These are phyloP conservation scores for Centella asiatica DNA, from an alignment of 129 eudicot genomes.

Conservation along the genomic window DNA sequence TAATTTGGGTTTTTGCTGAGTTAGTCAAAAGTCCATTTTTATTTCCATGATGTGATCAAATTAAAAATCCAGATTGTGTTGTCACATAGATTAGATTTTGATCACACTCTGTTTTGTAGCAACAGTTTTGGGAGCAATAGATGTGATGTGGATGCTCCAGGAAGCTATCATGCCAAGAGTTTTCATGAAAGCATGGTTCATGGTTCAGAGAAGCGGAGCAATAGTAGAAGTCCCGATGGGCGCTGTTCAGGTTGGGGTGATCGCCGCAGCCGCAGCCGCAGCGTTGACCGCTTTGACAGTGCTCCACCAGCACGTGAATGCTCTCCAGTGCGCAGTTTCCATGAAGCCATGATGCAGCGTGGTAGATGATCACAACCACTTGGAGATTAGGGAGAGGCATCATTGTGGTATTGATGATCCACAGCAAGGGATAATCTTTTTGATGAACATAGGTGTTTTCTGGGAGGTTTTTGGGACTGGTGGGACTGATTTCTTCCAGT, in stretches of 20 bases:
- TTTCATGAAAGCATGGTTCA: constrained; percentile 32
- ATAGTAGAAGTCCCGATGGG: constrained; percentile 21
- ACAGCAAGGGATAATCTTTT: neutral
- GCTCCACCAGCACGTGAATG: constrained; percentile 3
- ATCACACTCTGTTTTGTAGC: constrained; percentile 1
- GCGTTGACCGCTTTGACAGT: constrained; percentile 15
- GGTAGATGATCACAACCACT: constrained; percentile 7
- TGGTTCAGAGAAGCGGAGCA: constrained; percentile 6
- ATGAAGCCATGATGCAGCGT: constrained; percentile 29
- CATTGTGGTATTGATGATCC: neutral
- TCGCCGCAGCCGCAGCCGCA: constrained; percentile 28
- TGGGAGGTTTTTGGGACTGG: neutral
- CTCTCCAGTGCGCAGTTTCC: constrained; percentile 27
- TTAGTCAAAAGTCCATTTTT: no score
- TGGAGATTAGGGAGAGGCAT: neutral
- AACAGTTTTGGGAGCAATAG: constrained; percentile 25
- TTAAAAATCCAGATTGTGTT: no score
- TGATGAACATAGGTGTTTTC: neutral
- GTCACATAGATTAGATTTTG: neutral
- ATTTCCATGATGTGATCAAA: no score
- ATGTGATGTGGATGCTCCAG: constrained; percentile 16
- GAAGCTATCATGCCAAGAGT: constrained; percentile 25
- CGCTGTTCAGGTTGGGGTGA: constrained; percentile 20
- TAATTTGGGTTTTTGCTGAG: no score
- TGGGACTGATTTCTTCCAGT: neutral